These are phyloP conservation scores for Gossypium australe DNA, from an alignment of 345 rosid species.

Conservation along the genomic window DNA sequence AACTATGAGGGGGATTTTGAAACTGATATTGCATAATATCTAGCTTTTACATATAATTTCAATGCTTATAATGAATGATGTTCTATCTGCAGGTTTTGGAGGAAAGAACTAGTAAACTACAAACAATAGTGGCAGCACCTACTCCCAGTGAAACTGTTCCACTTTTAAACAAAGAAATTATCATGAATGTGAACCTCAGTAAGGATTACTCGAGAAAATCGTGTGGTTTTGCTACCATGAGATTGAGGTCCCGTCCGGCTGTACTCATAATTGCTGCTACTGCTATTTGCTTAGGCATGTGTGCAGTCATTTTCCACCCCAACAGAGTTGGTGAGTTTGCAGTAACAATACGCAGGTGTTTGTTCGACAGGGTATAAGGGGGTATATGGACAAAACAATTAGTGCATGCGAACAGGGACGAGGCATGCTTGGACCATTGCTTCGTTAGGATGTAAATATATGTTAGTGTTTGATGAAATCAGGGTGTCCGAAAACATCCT, in stretches of 20 bases:
- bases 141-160: constrained; percentile 34
- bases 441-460: not conserved
- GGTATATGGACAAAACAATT: not conserved
- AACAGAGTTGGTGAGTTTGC: constrained; percentile 61
- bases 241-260: constrained; percentile 42
- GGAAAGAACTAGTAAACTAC: constrained; percentile 24
- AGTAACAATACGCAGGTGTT: constrained; percentile 55
- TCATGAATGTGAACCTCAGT: constrained; percentile 37
- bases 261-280: constrained; percentile 33
- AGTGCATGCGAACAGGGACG: constrained; percentile 8
- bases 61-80: not conserved
- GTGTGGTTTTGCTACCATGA: constrained; percentile 26
- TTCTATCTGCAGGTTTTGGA: constrained; percentile 43
- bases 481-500: not conserved
- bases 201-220: constrained; percentile 43
- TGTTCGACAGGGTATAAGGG: constrained; percentile 22
- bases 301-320: constrained; percentile 72
- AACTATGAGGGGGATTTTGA: not conserved
- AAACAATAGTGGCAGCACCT: constrained; percentile 15
- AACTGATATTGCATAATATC: not conserved
- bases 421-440: not conserved
- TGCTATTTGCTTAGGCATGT: constrained; percentile 63
- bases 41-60: not conserved
- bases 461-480: not conserved
- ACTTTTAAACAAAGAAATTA: constrained; percentile 46